These are phyloP conservation scores for Withania somnifera DNA, from an alignment of 305 asterid genomes.

Conservation along the genomic window DNA sequence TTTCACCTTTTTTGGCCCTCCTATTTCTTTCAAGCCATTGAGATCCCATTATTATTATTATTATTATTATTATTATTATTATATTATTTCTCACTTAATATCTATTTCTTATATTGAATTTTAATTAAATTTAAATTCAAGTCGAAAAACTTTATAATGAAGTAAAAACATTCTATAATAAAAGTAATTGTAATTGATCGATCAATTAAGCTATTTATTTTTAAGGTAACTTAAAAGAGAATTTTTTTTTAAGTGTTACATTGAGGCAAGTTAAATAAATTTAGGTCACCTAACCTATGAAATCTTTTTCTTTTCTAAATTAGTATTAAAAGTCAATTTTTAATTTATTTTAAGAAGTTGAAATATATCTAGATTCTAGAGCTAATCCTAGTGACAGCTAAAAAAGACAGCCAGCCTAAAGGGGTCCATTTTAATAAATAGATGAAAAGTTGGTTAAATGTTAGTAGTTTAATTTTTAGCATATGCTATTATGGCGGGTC, in stretches of 20 bases:
- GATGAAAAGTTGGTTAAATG: not conserved
- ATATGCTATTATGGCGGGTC: not conserved
- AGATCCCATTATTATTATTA: too few species aligned
- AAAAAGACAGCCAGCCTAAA: not conserved
- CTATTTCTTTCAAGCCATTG: too few species aligned
- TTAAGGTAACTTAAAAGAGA: not conserved
- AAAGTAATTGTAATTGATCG: too few species aligned
- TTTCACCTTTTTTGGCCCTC: too few species aligned
- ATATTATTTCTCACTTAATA: too few species aligned
- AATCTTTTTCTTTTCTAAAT: not conserved
- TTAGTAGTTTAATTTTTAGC: not conserved
- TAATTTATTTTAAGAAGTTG: not conserved
- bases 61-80: too few species aligned
- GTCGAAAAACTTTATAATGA: too few species aligned
- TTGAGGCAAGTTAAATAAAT: not conserved
- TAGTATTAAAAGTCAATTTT: not conserved
- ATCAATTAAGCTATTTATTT: not conserved
- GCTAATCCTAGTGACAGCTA: constrained; percentile 1
- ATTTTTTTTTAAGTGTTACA: not conserved
- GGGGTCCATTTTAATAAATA: not conserved
- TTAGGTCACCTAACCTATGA: not conserved
- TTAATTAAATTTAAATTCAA: too few species aligned
- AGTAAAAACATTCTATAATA: too few species aligned
- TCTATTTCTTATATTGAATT: too few species aligned
- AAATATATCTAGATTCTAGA: not conserved